Base-by-base conservation (phyloP, 108 stramenopile species). In the Nannochloropsis gaditana region DNA sequence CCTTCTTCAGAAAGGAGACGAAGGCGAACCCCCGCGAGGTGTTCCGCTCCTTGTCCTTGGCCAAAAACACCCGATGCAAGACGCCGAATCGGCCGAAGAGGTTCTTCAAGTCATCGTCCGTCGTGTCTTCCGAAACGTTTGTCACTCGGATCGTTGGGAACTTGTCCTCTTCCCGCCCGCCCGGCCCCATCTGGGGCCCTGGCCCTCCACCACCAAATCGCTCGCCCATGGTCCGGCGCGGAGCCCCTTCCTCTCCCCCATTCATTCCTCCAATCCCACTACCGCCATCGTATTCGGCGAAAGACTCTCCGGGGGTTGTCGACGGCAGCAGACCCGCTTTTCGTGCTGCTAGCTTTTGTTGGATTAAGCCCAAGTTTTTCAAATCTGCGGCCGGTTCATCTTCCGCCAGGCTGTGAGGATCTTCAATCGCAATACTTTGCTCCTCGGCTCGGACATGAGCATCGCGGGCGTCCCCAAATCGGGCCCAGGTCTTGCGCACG, bases 141-240 rank as follows among this genome's bases (percentile, higher is more conserved):
- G 98, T 98, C 83, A 98, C 96, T 45, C 98, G 96, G 85, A 99
- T 93, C 81, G 96, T 97, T 80, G 96, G 96, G 80, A 95, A 90
- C 89, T 97, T 95, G 80, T 95, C 94, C 50, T 94, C 95, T 83
- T 11, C 21, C 73, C 42, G 41, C 17, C 73, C 44, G 41, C 5
- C 19, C 41, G 45, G 42, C 42, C 44, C 81, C 45, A 15, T 42
- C 85, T 31, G 81, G n/a, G 45, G 45, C 81, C 45, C 45, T 47
- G 21, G 44, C 79, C 44, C 80, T 79, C 43, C 41, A 9, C 11
- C 79, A 50, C 47, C 47, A 50, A 50, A 50, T 1, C 47, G 10
- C 47, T 50, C 47, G 11, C 47, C 47, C 47, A 50, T 50, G 0
- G 11, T 15, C 11, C 47, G 11, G 10, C 47, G 47, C 47, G 15